Evolutionary conservation across 331 rosid species (phyloP), one percentile per base, ranked within the genome.

Genomic region (Malus hybrid): DNA sequence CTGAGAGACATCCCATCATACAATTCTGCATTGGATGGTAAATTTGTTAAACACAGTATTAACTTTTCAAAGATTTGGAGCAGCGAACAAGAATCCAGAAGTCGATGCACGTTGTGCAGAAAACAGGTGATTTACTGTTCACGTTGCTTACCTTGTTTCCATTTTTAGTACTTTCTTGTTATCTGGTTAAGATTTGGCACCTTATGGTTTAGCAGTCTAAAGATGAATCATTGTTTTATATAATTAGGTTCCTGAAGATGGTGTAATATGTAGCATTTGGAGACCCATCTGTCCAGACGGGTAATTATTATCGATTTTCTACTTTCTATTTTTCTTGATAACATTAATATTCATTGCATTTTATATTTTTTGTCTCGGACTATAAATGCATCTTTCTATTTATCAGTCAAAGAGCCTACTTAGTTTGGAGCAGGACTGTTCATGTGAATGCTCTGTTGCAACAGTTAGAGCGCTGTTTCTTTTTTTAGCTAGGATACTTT

Each of bases 201-300:
- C 32, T 24, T 28, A 15, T 50, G 63, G 57, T 68, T 75, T 22
- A 29, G 69, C 34, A 53, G 50, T 79, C 85, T 72, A 24, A 61
- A 74, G 74, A 79, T 61, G 78, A 71, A 75, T 81, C 71, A 53
- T 61, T 72, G 52, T 76, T 48, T 84, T 75, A 28, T 78, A 65
- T 56, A 68, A 81, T 79, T 75, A 95, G 97, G 87, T 12, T 75
- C 55, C 77, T 6, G 87, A 88, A 81, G 92, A 82, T 64, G 77
- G 77, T 20, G 88, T 83, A 80, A 82, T 84, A 68, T 95, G 93
- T 77, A 90, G 93, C 91, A 90, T 95, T 78, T 95, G 99, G 99
- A 90, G 99, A 82, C 97, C 97, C 70, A 58, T 76, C 63, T 95
- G 97, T 83, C 97, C 96, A 5, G 87, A 87, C 20, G 97, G 99